Base-by-base conservation (phyloP, 2,329 filamentous ascomycete species). In the Pseudocercospora cruenta region DNA sequence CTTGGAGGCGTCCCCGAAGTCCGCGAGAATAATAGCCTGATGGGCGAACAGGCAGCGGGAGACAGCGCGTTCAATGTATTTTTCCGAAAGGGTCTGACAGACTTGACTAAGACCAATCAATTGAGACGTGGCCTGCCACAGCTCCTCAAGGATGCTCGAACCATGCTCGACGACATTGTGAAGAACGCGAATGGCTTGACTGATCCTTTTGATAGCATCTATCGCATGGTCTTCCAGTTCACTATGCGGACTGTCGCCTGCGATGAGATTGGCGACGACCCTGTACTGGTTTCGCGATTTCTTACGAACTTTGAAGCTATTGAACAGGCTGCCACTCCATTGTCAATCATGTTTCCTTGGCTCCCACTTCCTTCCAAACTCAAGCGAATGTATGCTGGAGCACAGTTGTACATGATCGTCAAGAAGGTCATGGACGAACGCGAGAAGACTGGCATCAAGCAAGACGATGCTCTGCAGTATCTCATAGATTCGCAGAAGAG, bases 221-320 rank as follows among this genome's bases (percentile, higher is more conserved):
- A 86, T 71, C 74, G 78, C 5, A 77, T 86, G 62, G 80, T 88
- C 1, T 88, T 84, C 74, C 80, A 83, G 71, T 79, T 88, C n/a
- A 88, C 85, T 3, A 86, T 87, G 78, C 82, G 86, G 12, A 84
- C 81, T 4, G 79, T 88, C 0, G 86, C 84, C 6, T 81, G 81
- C 60, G 78, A 82, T 33, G 86, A 88, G 49, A 82, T 88, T 26
- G 85, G 85, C 14, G 78, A 84, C 2, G 77, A 84, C 58, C 78
- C 79, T 0, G 68, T 67, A 5, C 71, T 84, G 21, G 70, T 85
- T 2, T 75, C 74, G n/a, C 75, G 79, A 43, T 81, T 80, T 2
- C 76, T 87, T 14, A 65, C 73, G 14, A 74, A 81, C 10, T 87
- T 83, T 66, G 80, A 84, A 63, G 73, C 73, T 28, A 80, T 87